Evolutionary conservation across 2,329 filamentous ascomycete genomes (phyloP), one percentile per base, ranked within the genome.

Genomic region (Amauroascus verrucosus): DNA sequence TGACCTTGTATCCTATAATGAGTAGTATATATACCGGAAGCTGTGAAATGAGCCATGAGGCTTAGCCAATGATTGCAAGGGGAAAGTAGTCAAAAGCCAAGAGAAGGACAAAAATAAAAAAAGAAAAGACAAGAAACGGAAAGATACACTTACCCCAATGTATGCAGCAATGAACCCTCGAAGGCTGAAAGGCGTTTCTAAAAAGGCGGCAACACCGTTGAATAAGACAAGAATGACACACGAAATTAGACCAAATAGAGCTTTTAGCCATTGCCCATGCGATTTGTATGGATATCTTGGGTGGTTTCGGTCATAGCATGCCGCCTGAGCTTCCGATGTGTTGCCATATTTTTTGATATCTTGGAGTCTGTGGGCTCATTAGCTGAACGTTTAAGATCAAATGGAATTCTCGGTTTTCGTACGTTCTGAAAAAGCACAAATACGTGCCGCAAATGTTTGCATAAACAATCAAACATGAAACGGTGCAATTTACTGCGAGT

Each of bases 401-500:
- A 22, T 6, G 13, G 45, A 26, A 11, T 38, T 16, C 2, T 14
- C 14, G 30, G 47, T 33, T 9, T 22, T 13, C 60, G 48, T 59
- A 72, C 70, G 65, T 67, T 51, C 64, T 63, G 59, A 64, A 35
- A 24, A 60, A 60, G 32, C 56, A 56, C 26, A 73, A 61, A 60
- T 72, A 73, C 0, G 70, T 70, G 20, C 65, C 69, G 50, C 69
- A 72, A 14, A 73, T 70, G 13, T 65, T 64, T 18, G 63, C 60
- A 45, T 71, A 73, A 1, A 72, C 68, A 40, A 72, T 68, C n/a
- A 72, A 58, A 57, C 65, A 70, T 11, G 70, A 71, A 2, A 69
- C 66, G 0, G 66, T 66, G 14, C 62, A 71, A 26, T 64, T 57
- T 28, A 68, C 69, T 66, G 65, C 65, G 13, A 73, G 62, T 54